Percentiles rank a stretch among this genome's conserved stretches.
Evolutionary conservation across 108 stramenopile genomes (phyloP).

Genomic region (Skeletonema grethae): DNA sequence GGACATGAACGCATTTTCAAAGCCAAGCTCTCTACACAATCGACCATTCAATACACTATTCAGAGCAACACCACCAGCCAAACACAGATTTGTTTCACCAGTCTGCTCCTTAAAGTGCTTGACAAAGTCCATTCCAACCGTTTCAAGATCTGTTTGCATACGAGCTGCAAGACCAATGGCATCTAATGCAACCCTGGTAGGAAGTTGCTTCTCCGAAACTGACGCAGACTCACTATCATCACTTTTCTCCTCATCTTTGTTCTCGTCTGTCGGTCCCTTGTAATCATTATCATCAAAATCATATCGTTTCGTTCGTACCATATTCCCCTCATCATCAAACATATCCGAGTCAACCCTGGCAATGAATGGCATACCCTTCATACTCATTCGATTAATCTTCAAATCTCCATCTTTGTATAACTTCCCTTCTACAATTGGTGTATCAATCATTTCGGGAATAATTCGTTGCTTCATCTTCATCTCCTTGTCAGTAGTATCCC

Average conservation of each 20-base stretch:
- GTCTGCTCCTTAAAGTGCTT: slow-evolving; percentile 77
- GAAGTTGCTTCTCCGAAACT: slow-evolving; percentile 51
- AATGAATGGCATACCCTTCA: slow-evolving; percentile 67
- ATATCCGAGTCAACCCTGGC: slow-evolving; percentile 78
- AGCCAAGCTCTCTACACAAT: slow-evolving; percentile 80
- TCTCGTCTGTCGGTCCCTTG: slow-evolving; percentile 7
- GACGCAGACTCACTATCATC: slow-evolving; percentile 15
- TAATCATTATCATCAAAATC: slow-evolving; percentile 81
- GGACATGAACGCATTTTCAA: slow-evolving; percentile 84
- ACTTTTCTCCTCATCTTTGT: neutral
- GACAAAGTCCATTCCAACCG: slow-evolving; percentile 84
- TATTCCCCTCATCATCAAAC: slow-evolving; percentile 68
- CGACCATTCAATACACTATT: slow-evolving; percentile 93
- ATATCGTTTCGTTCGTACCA: slow-evolving; percentile 60
- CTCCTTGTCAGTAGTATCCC: slow-evolving; percentile 55
- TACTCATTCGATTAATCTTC: slow-evolving; percentile 54
- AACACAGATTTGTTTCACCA: slow-evolving; percentile 81
- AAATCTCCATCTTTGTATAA: slow-evolving; percentile 65
- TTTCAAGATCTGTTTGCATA: slow-evolving; percentile 84
- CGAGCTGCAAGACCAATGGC: slow-evolving; percentile 80
- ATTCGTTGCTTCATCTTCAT: slow-evolving; percentile 12
- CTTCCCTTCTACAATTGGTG: slow-evolving; percentile 58
- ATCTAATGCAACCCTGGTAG: slow-evolving; percentile 77
- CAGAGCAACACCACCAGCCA: slow-evolving; percentile 93
- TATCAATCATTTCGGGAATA: slow-evolving; percentile 36